Evolutionary conservation across 148 eudicot species (phyloP), one percentile per base, ranked within the genome.

Genomic region (Chenopodium quinoa): DNA sequence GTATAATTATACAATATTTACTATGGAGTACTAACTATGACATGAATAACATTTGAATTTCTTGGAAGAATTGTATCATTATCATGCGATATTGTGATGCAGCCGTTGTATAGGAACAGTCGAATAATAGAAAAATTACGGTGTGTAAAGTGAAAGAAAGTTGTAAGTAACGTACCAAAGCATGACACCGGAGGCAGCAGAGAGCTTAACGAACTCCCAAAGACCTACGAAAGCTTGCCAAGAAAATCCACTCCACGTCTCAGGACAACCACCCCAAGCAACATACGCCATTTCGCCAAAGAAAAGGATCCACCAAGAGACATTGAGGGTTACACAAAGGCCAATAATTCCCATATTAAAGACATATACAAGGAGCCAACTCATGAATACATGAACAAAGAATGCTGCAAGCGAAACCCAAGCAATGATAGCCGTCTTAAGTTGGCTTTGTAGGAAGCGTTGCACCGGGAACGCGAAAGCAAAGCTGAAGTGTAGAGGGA

Each of bases 181-280:
- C 94, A 91, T 91, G 78, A 89, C 90, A 12, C 94, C 94, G 2
- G 94, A 91, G 37, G 92, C 84, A 69, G 91, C 84, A 14, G 92
- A 88, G 60, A 91, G 89, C 82, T 88, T 91, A 73, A 89, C 76
- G 71, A 91, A 91, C 75, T 91, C 92, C 94, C 92, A 89, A 17
- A 91, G 86, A 22, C 91, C 94, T 0, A 86, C 56, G 62, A 91
- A 88, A 0, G 94, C 92, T 77, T 87, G 74, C 68, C 58, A 48
- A 2, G 94, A 91, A 77, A 91, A 91, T 16, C 94, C 92, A 19
- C 47, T 75, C 94, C 94, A 91, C 66, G 94, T 91, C 1, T 87
- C 83, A 1, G 91, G 90, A 29, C 94, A 91, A 2, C 92, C 91
- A 27, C 94, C 94, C 48, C 79, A 82, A 48, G 62, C 77, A 3